Evolutionary conservation across 2,329 filamentous ascomycete genomes (phyloP), one percentile per base, ranked within the genome.

Genomic region (Aspergillus clavatus): DNA sequence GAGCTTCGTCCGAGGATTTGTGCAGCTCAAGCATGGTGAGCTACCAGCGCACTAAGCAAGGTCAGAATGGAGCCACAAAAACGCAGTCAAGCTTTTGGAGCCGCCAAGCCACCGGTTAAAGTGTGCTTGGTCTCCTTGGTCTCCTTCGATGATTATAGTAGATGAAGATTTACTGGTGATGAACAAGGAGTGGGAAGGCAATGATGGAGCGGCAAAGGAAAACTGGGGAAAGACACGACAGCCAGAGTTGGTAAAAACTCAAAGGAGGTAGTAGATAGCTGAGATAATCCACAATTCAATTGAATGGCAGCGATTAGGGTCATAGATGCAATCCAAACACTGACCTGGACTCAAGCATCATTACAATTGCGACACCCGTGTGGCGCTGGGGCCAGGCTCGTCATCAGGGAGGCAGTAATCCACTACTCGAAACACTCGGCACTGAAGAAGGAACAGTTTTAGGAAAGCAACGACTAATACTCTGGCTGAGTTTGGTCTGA

Each of bases 381-480:
- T 37, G 63, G 61, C 47, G 60, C 57, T 41, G 58, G 55, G 41
- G 60, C 60, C 65, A 67, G 66, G 37, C 44, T 57, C 49, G 48
- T 52, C 44, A 50, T 42, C 29, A 23, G 49, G 42, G 38, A 41
- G 49, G 46, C 37, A 45, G 42, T 45, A 24, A 24, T 24, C 23
- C n/a, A n/a, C 5, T 24, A 37, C 45, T 37, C 40, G 40, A 46
- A 40, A 38, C 11, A 31, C 21, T 40, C 47, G 45, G 44, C 49
- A 52, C 52, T 14, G 45, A 39, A 31, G 22, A 33, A 40, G 21
- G n/a, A n/a, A n/a, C n/a, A n/a, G n/a, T n/a, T n/a, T n/a, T n/a
- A n/a, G n/a, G n/a, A n/a, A n/a, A n/a, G n/a, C n/a, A n/a, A n/a
- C n/a, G n/a, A n/a, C n/a, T n/a, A n/a, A n/a, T n/a, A n/a, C n/a